Percentiles rank a stretch among this genome's conserved stretches.
Conservation (phyloP, 2,329 filamentous ascomycete genomes). For the Ploettnerulaceae sp. region DNA sequence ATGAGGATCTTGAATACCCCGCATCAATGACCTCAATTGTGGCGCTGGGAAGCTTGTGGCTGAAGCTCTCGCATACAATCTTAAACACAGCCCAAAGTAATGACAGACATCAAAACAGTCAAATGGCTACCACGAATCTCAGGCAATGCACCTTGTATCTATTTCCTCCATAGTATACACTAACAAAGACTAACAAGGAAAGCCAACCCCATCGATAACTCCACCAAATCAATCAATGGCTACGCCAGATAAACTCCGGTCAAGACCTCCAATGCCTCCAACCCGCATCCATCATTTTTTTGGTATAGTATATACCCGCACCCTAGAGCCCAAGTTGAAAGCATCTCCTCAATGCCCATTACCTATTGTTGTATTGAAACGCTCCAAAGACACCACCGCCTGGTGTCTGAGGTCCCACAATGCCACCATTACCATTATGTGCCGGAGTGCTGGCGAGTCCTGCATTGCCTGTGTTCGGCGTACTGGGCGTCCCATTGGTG, state of each 20-base stretch:
- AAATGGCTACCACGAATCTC: neutral
- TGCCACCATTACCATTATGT: conserved; percentile 50
- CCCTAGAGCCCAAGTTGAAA: neutral
- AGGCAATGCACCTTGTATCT: conserved; percentile 6
- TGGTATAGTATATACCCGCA: neutral
- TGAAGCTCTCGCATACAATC: neutral
- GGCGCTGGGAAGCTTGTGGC: neutral
- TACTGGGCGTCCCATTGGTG: conserved; percentile 51
- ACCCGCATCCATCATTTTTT: conserved; percentile 3
- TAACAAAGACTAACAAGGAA: conserved; percentile 2
- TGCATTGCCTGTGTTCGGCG: conserved; percentile 67
- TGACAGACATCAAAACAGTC: neutral
- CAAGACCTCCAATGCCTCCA: conserved; percentile 7
- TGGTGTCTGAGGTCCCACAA: conserved; percentile 71
- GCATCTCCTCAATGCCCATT: conserved; percentile 1
- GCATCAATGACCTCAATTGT: neutral
- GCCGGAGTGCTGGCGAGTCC: conserved; percentile 42
- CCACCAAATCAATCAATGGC: conserved; percentile 9
- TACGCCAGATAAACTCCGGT: conserved; percentile 19
- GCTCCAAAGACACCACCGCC: conserved; percentile 65
- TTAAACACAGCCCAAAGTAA: neutral
- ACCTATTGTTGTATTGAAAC: conserved; percentile 44
- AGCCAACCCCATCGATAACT: conserved; percentile 9
- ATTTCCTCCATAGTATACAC: conserved; percentile 17
- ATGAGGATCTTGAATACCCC: too few relatives aligned